phyloP scores from a whole-genome alignment of 2,329 filamentous ascomycete species.

The Neonectria sp. region DNA sequence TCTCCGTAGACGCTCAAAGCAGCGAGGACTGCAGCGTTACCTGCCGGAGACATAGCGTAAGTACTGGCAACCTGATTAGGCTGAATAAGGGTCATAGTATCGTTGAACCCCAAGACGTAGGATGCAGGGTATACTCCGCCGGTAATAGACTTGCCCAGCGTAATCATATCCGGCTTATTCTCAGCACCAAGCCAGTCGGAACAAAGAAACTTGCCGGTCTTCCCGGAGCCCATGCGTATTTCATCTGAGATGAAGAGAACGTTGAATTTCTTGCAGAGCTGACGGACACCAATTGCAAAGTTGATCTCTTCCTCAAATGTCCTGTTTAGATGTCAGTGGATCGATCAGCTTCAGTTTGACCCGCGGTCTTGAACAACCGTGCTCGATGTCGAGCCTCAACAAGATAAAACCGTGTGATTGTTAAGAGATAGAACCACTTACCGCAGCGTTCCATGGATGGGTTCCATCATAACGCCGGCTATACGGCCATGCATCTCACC shows the following conservation, averaged over 20 bases:
- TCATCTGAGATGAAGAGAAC: constrained; percentile 42
- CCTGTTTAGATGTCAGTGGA: too few species aligned
- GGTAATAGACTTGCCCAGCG: constrained; percentile 36
- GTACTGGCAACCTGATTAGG: too few species aligned
- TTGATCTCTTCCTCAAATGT: constrained; percentile 14
- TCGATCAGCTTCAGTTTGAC: not conserved
- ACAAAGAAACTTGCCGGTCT: constrained; percentile 40
- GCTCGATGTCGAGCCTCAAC: too few species aligned
- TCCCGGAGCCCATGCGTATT: constrained; percentile 35
- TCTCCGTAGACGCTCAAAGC: too few species aligned
- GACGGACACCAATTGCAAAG: constrained; percentile 5
- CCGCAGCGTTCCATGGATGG: constrained; percentile 11
- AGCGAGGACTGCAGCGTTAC: too few species aligned
- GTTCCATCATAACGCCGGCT: constrained; percentile 10
- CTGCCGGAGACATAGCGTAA: too few species aligned
- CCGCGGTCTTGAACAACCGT: too few species aligned
- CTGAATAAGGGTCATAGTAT: too few species aligned
- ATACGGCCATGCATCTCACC: constrained; percentile 4
- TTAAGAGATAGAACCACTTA: too few species aligned
- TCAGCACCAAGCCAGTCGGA: constrained; percentile 36
- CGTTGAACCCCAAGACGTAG: constrained; percentile 25
- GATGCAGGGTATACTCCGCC: constrained; percentile 29
- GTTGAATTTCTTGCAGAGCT: constrained; percentile 29
- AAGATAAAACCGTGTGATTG: too few species aligned
- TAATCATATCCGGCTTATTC: constrained; percentile 38